Evolutionary conservation across 441 rosid species (phyloP), one percentile per base, ranked within the genome.

Genomic region (Syzygium malaccense): DNA sequence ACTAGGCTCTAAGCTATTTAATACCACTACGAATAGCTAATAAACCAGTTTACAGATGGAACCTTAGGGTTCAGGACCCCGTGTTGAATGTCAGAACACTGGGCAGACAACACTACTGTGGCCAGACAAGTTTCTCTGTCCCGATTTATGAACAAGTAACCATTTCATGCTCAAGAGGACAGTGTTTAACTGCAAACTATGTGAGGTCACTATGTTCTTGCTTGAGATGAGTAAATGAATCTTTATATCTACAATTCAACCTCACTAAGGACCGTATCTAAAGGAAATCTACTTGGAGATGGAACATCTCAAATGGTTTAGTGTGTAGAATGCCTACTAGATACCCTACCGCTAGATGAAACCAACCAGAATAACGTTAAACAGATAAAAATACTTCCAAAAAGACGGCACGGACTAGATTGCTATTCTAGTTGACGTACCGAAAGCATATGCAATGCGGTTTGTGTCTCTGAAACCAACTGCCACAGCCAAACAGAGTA

Each of bases 391-490:
- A 9, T 53, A 85, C 86, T 55, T n/a, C 26, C 28, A 85, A 37
- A 84, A 51, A 28, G 58, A 85, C 12, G 41, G 49, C 51, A 71
- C 41, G 79, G 58, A 49, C 54, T 56, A 57, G 57, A 87, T 23
- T 26, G 45, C 14, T 20, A 11, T 55, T 18, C 15, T 57, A 23
- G 62, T 33, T 26, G 55, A 89, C 93, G 92, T 90, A 96, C 99
- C 99, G 37, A 96, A 97, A 89, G 99, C 97, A 85, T 95, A 93
- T 91, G 96, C 99, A 71, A 96, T 87, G 87, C 87, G 95, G 83
- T 90, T 93, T 54, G 93, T 92, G 93, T 93, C 94, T 85, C 85
- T 95, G 90, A 93, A 95, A 87, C 96, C 94, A 80, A 94, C 80
- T 32, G 95, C 94, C 86, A 96, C 94, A 32, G 94, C 91, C 87